Base-by-base conservation (phyloP, 1,139 yeast genomes). In the Lodderomyces elongisporus region DNA sequence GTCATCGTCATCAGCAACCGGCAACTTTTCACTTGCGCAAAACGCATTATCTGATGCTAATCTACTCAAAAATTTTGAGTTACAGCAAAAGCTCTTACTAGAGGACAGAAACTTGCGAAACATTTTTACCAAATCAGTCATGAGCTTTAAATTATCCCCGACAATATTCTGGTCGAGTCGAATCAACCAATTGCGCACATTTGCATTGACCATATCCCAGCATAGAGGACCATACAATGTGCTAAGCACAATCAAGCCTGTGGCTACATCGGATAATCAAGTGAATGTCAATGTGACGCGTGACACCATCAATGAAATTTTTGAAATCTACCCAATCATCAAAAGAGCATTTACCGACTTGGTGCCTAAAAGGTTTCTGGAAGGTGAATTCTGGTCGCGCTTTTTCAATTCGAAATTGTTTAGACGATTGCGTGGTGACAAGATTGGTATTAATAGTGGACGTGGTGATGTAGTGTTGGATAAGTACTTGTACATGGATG, bases 351-450 rank as follows among this genome's bases (percentile, higher is more conserved):
- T 83, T 51, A 78, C 77, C 42, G 98, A 91, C 40, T 77, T 80
- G 40, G 98, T 93, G 2, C 98, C 98, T 0, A 49, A 46, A 2
- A 80, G 81, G 42, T 70, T 91, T 40, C 72, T 75, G 33, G 97
- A 89, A 54, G 91, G 93, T 25, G 95, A 85, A 50, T 91, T 91
- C 48, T 91, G 99, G 98, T 84, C 95, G n/a, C 67, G 97, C 41
- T 93, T 91, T 51, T 91, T 91, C 65, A 80, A 85, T 48, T 87
- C 96, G 1, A 81, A 88, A 48, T 61, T 91, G 39, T 91, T 89
- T 52, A 70, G 96, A 47, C 75, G 91, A 48, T 65, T 91, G 27
- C 72, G 96, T 51, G 98, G 99, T 39, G 98, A 91, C 52, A 80
- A 79, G 45, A 74, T 87, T 35, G 65, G 65, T 34, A 12, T 33